Base-by-base conservation (phyloP, 2,329 filamentous ascomycete species). In the Grosmannia huntii region DNA sequence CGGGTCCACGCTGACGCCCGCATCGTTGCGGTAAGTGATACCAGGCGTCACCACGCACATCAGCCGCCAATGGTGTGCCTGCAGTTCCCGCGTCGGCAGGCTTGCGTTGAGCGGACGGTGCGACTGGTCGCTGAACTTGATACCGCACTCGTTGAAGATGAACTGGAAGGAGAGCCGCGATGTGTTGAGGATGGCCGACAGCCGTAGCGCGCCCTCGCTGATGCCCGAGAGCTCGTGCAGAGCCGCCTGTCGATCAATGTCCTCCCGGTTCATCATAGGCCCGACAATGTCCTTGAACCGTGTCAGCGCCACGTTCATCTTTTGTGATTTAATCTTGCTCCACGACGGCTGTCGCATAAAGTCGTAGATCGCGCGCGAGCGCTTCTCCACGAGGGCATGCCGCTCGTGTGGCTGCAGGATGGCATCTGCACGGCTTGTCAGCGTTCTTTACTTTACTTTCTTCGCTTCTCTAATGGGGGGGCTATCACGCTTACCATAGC, bases 11-110 rank as follows among this genome's bases (percentile, higher is more conserved):
- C 71, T 73, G 51, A 67, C 65, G 16, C 75, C 76, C 2, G 69
- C 73, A 44, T 82, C 78, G 61, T 80, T 78, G 36, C 78, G 73
- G 63, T 79, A 74, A 2, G 77, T 81, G 52, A 82, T 73, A 10
- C 76, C 73, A 0, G 80, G 80, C 0, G 79, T 81, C 5, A 79
- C 75, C 31, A 79, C 76, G 1, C 81, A 70, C 57, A 76, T 75
- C n/a, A 83, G 67, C 5, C 79, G 75, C 68, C 72, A 76, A 64
- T 81, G 77, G 63, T 72, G 72, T 6, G 71, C 68, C 68, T 81
- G 77, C 23, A 82, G 66, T 56, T 74, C 69, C 57, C 71, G 66
- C 0, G 73, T 69, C 41, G 75, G 70, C 31, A 69, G 64, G 41
- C 65, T 62, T 27, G 72, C 71, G 67, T 78, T 78, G 60, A 78